A percentile compares a stretch with the other conserved stretches of the same genome.
Evolutionary conservation across 2,329 filamentous ascomycete genomes (phyloP).

Genomic region (Esteya vermicola): DNA sequence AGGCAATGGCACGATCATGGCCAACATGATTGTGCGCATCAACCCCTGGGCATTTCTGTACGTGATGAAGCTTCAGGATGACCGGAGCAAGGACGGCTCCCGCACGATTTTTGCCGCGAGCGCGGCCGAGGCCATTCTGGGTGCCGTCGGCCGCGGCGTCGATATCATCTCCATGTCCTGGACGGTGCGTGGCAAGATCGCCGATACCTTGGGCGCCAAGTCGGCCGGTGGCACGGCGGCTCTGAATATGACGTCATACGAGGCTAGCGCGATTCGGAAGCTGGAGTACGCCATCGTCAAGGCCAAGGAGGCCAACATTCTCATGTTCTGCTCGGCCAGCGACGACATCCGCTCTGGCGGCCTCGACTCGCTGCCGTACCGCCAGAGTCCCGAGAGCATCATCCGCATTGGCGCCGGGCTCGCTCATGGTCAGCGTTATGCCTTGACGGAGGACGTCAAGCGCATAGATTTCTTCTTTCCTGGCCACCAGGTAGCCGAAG

Average conservation of each 20-base stretch:
- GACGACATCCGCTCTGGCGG: conserved; percentile 15
- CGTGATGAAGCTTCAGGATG: conserved; percentile 12
- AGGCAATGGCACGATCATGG: conserved; percentile 18
- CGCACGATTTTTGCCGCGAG: conserved; percentile 1
- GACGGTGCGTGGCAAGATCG: conserved; percentile 15
- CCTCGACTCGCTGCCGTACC: conserved; percentile 8
- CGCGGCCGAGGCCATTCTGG: conserved; percentile 15
- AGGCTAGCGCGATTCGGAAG: conserved; percentile 7
- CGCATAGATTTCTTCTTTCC: conserved; percentile 18
- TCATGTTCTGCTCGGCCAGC: conserved; percentile 23
- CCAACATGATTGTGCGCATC: conserved; percentile 13
- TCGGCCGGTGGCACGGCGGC: background rate
- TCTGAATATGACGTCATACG: conserved; percentile 10
- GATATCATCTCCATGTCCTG: conserved; percentile 24
- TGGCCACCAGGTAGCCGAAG: conserved; percentile 14
- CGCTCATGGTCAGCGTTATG: conserved; percentile 9
- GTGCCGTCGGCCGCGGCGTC: conserved; percentile 15
- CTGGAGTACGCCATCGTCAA: conserved; percentile 15
- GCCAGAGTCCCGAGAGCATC: conserved; percentile 5
- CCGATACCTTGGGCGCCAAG: background rate
- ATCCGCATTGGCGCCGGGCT: conserved; percentile 17
- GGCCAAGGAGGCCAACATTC: conserved; percentile 15
- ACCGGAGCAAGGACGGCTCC: conserved; percentile 1
- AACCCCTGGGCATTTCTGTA: conserved; percentile 13
- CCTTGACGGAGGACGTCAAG: conserved; percentile 10